Percentiles rank a stretch among this genome's conserved stretches.
Evolutionary conservation across 306 rosid species (phyloP).

Genomic region (Vigna nakashimae): DNA sequence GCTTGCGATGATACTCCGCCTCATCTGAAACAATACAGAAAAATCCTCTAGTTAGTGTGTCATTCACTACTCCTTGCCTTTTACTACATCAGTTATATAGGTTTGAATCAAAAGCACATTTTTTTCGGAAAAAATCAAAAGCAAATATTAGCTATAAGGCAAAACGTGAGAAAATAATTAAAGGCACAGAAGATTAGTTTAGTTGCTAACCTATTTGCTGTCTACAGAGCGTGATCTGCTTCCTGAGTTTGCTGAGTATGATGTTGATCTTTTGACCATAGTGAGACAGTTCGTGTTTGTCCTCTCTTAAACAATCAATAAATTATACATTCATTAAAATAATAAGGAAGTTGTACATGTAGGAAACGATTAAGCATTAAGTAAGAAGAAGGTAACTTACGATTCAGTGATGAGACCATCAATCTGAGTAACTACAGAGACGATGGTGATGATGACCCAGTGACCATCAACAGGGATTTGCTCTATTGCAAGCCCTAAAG

Average conservation of each 20-base stretch:
- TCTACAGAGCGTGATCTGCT: slow-evolving; percentile 43
- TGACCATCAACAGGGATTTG: slow-evolving; percentile 63
- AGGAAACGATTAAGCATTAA: not conserved
- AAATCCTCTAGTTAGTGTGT: not conserved
- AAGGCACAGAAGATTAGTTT: not conserved
- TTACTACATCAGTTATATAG: not conserved
- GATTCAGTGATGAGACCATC: slow-evolving; percentile 51
- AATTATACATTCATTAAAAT: not conserved
- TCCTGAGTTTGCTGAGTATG: slow-evolving; percentile 58
- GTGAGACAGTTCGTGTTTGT: slow-evolving; percentile 51
- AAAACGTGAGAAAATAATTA: not conserved
- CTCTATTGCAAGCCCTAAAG: slow-evolving; percentile 40
- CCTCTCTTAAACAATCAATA: not conserved
- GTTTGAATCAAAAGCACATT: not conserved
- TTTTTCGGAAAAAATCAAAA: too few relatives aligned
- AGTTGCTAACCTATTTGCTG: slow-evolving; percentile 56
- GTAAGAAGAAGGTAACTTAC: slow-evolving; percentile 34
- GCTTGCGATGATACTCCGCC: not conserved
- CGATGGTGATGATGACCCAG: slow-evolving; percentile 67
- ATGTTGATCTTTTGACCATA: slow-evolving; percentile 61
- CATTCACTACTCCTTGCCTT: not conserved
- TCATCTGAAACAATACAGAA: slow-evolving; percentile 21
- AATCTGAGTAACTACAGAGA: slow-evolving; percentile 55
- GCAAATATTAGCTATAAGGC: not conserved
- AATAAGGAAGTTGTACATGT: not conserved